Conservation (phyloP, 2,329 filamentous ascomycete genomes). For the Fusarium sacchari region DNA sequence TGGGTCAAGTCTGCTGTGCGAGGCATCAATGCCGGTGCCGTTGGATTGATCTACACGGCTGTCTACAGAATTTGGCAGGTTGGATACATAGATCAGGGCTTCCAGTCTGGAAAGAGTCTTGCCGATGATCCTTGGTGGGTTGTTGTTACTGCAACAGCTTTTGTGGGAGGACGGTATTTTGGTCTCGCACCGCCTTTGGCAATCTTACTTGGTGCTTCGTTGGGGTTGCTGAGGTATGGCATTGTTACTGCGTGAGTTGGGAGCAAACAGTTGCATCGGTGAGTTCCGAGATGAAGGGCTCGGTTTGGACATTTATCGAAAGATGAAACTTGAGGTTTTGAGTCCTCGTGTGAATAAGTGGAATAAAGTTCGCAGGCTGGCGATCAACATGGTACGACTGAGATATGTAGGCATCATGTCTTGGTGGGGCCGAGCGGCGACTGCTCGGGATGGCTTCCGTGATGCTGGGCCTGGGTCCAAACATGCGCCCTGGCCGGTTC, state of each 20-base stretch:
- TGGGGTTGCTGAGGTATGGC: conserved; percentile 11
- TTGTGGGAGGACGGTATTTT: conserved; percentile 7
- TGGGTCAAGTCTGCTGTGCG: conserved; percentile 61
- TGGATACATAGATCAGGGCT: conserved; percentile 64
- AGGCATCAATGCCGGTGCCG: conserved; percentile 68
- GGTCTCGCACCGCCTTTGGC: not conserved
- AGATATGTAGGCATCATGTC: not conserved
- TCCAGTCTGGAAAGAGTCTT: conserved; percentile 61
- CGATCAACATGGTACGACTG: not conserved
- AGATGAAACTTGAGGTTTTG: not conserved
- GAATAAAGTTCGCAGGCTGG: not conserved
- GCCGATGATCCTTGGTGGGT: conserved; percentile 72
- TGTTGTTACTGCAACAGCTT: conserved; percentile 60
- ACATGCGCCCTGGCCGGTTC: not conserved
- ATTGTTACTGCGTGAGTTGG: not conserved
- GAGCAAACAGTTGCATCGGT: fast-evolving
- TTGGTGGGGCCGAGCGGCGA: not conserved
- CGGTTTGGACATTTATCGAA: not conserved
- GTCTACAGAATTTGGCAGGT: conserved; percentile 72
- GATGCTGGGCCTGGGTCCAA: fast-evolving
- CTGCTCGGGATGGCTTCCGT: conserved; percentile 16
- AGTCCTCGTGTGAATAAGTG: fast-evolving
- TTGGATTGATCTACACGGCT: conserved; percentile 71
- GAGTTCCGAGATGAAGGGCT: fast-evolving
- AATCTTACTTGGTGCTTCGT: not conserved